Evolutionary conservation across 768 basidiomycete genomes (phyloP), one percentile per base, ranked within the genome.

Genomic region (Gautieria morchelliformis): DNA sequence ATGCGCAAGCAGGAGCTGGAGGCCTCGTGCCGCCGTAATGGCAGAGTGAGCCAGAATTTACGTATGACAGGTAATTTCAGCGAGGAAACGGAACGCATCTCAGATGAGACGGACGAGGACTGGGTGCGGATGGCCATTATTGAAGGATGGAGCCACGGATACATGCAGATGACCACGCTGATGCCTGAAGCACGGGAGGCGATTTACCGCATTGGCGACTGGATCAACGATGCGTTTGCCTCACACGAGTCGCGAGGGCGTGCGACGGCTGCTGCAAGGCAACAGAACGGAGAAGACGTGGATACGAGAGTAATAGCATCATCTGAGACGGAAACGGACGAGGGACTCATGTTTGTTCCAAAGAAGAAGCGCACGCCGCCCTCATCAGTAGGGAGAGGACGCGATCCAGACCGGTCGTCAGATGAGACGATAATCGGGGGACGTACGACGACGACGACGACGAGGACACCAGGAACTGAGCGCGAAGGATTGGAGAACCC

Each of bases 121-220:
- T 94, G 93, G 93, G 92, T 96, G 20, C 87, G 89, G 68, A 85
- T 93, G 77, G 84, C 89, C 61, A 79, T 97, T 57, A 91, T 95
- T 70, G 88, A 89, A 32, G 94, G 94, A 49, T 97, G 94, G 96
- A 92, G 90, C 64, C 93, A 96, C 69, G 95, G 93, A 39, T 97
- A 93, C 73, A 78, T 95, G 64, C 95, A 96, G 74, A 99, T 99
- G 95, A 79, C 87, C 40, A 73, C 81, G 22, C 69, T 97, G 63
- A 89, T 99, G 82, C 74, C 71, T 42, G 93, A 94, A 64, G 91
- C 89, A 15, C 81, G 77, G 65, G 80, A 78, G 63, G 87, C 85
- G 20, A 84, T 94, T 61, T 77, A 82, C 60, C 87, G 91, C 61
- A 75, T 93, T 59, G 94, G 86, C 10, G 89, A 89, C 58, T 97